phyloP scores from a whole-genome alignment of 2,329 filamentous ascomycete genomes.

The Apiospora saccharicola region DNA sequence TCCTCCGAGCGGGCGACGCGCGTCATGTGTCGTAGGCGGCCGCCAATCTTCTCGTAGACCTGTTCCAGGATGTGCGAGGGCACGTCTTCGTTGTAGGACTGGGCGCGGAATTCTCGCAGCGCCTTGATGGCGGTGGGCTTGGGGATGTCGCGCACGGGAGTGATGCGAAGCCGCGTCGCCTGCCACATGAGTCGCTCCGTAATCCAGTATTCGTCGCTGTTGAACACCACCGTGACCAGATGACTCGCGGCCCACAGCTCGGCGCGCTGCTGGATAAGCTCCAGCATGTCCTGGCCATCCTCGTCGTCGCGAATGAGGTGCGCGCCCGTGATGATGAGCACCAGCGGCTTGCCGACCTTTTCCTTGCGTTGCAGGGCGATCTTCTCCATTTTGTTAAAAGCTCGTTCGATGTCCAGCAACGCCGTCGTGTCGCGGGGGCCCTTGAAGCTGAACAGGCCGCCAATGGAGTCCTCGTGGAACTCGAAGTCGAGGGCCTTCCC shows the following conservation, averaged over 20 bases:
- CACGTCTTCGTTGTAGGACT: constrained; percentile 53
- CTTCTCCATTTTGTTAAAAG: constrained; percentile 98
- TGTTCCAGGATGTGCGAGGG: constrained; percentile 51
- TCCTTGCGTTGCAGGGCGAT: constrained; percentile 79
- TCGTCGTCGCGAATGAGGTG: constrained; percentile 92
- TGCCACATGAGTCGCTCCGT: constrained; percentile 63
- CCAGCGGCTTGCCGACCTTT: constrained; percentile 70
- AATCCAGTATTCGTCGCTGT: constrained; percentile 67
- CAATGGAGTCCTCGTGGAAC: constrained; percentile 97
- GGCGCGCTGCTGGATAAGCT: constrained; percentile 92
- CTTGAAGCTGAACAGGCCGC: constrained; percentile 91
- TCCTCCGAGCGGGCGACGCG: constrained; percentile 59
- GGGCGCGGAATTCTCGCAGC: constrained; percentile 56
- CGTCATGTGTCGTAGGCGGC: constrained; percentile 60
- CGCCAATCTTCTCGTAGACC: constrained; percentile 62
- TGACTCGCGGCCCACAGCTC: constrained; percentile 82
- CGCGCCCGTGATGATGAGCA: constrained; percentile 94
- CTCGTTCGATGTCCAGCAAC: constrained; percentile 92
- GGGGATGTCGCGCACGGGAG: constrained; percentile 59
- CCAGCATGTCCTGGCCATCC: constrained; percentile 90
- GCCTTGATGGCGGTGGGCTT: constrained; percentile 57
- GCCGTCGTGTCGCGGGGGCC: constrained; percentile 92
- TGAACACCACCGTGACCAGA: constrained; percentile 66
- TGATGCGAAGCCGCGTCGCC: constrained; percentile 62
- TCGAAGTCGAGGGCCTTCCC: constrained; percentile 96